A percentile compares a stretch with the other conserved stretches of the same genome.
These are phyloP conservation scores for Camellia japonica DNA, from an alignment of 148 eudicot species.

Conservation along the genomic window DNA sequence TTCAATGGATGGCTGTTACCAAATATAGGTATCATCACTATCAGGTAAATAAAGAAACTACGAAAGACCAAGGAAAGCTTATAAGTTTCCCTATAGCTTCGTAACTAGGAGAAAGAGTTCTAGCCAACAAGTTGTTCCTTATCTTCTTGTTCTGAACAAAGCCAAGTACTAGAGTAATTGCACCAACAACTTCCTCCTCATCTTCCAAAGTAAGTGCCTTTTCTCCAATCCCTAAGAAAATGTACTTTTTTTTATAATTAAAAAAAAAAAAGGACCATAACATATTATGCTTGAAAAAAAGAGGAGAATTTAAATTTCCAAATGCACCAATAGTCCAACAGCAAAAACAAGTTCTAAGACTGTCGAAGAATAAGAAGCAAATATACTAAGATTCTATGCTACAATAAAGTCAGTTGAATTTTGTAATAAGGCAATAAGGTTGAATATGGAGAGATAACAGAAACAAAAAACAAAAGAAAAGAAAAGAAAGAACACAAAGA, in stretches of 20 bases:
- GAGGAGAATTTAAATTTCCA: background rate
- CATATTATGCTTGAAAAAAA: background rate
- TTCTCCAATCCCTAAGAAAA: constrained; percentile 62
- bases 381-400: no score
- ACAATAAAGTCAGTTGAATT: no score
- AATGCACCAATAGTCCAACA: constrained; percentile 5
- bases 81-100: constrained; percentile 78
- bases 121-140: constrained; percentile 67
- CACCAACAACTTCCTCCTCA: constrained; percentile 84
- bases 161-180: constrained; percentile 65
- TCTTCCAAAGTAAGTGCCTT: constrained; percentile 67
- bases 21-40: background rate
- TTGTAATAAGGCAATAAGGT: no score
- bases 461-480: no score
- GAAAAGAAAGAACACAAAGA: no score
- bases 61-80: constrained; percentile 29
- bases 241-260: background rate
- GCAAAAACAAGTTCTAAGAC: background rate
- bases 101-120: constrained; percentile 74
- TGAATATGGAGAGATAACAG: no score
- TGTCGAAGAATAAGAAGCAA: background rate
- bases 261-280: background rate
- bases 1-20: background rate
- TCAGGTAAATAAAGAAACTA: background rate
- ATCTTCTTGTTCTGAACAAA: constrained; percentile 61